Conservation (phyloP, 2,329 filamentous ascomycete species). For the Aspergillus hiratsukae region DNA sequence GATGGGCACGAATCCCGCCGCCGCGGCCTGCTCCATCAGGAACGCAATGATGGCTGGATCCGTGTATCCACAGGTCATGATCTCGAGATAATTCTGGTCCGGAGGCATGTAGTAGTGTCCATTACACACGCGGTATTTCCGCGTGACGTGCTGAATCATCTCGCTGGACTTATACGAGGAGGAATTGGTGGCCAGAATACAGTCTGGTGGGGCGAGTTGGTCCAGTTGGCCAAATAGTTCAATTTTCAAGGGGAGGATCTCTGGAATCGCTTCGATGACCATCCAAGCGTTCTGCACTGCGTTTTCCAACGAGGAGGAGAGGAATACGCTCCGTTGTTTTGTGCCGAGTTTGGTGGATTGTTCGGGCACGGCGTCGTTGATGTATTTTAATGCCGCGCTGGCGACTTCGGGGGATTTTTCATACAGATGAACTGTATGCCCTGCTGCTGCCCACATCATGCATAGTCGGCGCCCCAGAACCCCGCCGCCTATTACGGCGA, state of each 20-base stretch:
- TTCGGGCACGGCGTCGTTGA: conserved; percentile 8
- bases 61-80: conserved; percentile 51
- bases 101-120: conserved; percentile 52
- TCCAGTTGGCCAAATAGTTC: conserved; percentile 47
- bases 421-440: conserved; percentile 13
- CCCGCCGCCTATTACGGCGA: conserved; percentile 18
- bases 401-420: conserved; percentile 8
- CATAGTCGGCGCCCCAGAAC: conserved; percentile 18
- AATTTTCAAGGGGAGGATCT: conserved; percentile 47
- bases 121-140: conserved; percentile 43
- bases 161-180: conserved; percentile 50
- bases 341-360: conserved; percentile 17
- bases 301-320: conserved; percentile 17
- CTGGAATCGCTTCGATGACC: conserved; percentile 51
- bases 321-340: neutral
- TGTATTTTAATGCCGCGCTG: conserved; percentile 11
- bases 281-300: conserved; percentile 49
- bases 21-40: conserved; percentile 36
- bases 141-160: conserved; percentile 39
- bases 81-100: conserved; percentile 42
- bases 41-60: conserved; percentile 43
- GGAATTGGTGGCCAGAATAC: conserved; percentile 49
- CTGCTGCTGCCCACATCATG: conserved; percentile 19
- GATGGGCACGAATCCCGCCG: conserved; percentile 40
- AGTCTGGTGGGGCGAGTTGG: conserved; percentile 39